Evolutionary conservation across 2,329 filamentous ascomycete species (phyloP), one percentile per base, ranked within the genome.

Genomic region (Orbilia ellipsospora): DNA sequence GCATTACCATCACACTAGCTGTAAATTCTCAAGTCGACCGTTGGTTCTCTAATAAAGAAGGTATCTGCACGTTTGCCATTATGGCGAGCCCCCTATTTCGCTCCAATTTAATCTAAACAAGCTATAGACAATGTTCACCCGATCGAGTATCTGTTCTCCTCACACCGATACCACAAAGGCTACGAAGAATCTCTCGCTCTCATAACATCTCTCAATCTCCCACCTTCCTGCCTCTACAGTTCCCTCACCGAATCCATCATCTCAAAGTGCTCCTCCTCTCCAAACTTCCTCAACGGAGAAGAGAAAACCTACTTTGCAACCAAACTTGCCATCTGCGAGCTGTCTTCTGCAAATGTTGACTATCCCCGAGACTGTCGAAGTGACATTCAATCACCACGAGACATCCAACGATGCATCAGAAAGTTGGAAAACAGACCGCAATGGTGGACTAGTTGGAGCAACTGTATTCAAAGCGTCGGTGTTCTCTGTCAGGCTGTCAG

Each of bases 151-250:
- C 36, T 75, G 0, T 12, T 75, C 7, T 77, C 66, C 2, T 60
- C 57, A 4, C 51, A 65, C 16, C 55, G 63, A 44, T 26, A 45
- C 23, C 31, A 60, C n/a, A 70, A 73, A 63, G 56, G 61, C 15
- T 57, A 69, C 20, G 48, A 64, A 45, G 45, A 54, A 26, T 67
- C 42, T 59, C 65, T 78, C 56, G 66, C 57, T 50, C 64, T 42
- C 65, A 79, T 42, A 72, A 80, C 64, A 73, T 80, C 67, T 80
- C 76, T 73, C 64, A 80, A 79, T 84, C 85, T 62, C 82, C 73
- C 31, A 2, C 72, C 51, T 16, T 75, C 72, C 3, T 75, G 72
- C 23, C 60, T 75, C 2, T 75, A 75, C 23, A 69, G 64, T 20
- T 75, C 72, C 6, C 56, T 75, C 23, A 75, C 72, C 1, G 64